Evolutionary conservation across 805 yeast species (phyloP).

Genomic region (Kazachstania taianensis): DNA sequence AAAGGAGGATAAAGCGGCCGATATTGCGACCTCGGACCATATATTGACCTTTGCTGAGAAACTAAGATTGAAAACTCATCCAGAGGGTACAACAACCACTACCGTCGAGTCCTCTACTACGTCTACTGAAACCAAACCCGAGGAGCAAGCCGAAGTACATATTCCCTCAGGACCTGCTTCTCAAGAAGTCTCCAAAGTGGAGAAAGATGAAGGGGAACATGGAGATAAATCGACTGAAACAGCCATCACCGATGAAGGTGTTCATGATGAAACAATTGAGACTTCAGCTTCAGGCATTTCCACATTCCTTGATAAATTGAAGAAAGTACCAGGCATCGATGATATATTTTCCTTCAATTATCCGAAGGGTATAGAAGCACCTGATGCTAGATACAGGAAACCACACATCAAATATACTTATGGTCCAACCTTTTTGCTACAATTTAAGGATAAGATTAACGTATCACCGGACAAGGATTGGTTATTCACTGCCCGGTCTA

Average conservation of each 20-base stretch:
- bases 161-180: no score
- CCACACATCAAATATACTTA: slow-evolving; percentile 40
- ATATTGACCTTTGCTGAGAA: slow-evolving; percentile 16
- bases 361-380: slow-evolving; percentile 43
- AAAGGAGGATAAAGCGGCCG: slow-evolving; percentile 6
- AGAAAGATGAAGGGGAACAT: slow-evolving; percentile 5
- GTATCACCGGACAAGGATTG: slow-evolving; percentile 57
- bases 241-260: slow-evolving; percentile 10
- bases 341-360: slow-evolving; percentile 47
- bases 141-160: slow-evolving; percentile 13
- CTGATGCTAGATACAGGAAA: slow-evolving; percentile 36
- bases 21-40: slow-evolving; percentile 9
- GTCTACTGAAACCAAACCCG: no score
- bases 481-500: slow-evolving; percentile 26
- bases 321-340: slow-evolving; percentile 39
- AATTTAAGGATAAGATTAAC: slow-evolving; percentile 51
- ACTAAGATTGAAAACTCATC: slow-evolving; percentile 15
- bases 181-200: slow-evolving; percentile 11
- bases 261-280: slow-evolving; percentile 16
- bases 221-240: slow-evolving; percentile 1
- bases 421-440: slow-evolving; percentile 72
- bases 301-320: slow-evolving; percentile 40
- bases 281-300: slow-evolving; percentile 35
- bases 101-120: slow-evolving; percentile 5
- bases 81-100: slow-evolving; percentile 7